A percentile compares a stretch with the other conserved stretches of the same genome.
phyloP scores from a whole-genome alignment of 2,329 filamentous ascomycete genomes.

The Fusarium luffae region DNA sequence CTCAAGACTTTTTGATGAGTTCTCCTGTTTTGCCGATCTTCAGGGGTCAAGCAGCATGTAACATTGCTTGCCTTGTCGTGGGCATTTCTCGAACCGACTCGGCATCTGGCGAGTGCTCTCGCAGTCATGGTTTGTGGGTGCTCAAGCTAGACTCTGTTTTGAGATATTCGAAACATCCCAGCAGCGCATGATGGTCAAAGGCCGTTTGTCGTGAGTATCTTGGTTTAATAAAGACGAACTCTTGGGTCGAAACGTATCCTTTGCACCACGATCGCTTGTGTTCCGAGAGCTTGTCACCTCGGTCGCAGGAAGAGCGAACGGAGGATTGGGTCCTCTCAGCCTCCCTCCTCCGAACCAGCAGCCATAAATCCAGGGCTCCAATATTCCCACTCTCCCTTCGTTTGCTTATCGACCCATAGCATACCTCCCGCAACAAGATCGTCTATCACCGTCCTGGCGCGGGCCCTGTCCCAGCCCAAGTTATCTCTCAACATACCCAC shows the following conservation, averaged over 20 bases:
- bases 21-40: neutral
- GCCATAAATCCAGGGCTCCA: constrained; percentile 86
- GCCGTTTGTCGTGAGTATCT: too few relatives aligned
- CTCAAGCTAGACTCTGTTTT: neutral
- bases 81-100: neutral
- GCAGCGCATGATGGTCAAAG: neutral
- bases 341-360: constrained; percentile 36
- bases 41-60: neutral
- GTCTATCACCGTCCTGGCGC: constrained; percentile 89
- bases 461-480: constrained; percentile 82
- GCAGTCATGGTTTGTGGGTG: neutral
- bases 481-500: constrained; percentile 90
- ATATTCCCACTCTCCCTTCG: constrained; percentile 83
- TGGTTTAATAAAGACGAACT: neutral
- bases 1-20: neutral
- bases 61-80: neutral
- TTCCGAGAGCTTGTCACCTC: neutral
- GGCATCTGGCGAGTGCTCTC: neutral
- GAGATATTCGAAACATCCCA: neutral
- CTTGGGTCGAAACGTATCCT: neutral
- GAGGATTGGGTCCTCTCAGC: constrained; percentile 12
- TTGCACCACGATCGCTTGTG: neutral
- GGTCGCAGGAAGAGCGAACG: neutral
- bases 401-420: constrained; percentile 93
- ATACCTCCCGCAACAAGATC: constrained; percentile 89